Evolutionary conservation across 345 rosid species (phyloP).

Genomic region (Linum trigynum): DNA sequence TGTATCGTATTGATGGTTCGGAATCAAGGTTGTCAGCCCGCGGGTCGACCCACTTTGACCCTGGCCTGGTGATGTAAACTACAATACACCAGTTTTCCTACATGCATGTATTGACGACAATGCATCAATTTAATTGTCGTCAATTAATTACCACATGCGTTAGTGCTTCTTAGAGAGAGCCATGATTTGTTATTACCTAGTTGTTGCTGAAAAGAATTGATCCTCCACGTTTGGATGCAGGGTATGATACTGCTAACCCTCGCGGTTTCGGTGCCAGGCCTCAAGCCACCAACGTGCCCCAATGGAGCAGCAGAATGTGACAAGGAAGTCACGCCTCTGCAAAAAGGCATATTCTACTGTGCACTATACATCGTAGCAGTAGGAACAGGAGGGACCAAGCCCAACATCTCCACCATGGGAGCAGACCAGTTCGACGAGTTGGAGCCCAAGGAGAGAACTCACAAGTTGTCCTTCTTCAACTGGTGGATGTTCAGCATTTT

Average conservation of each 20-base stretch:
- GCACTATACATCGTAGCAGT: constrained; percentile 21
- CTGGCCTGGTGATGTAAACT: too few relatives aligned
- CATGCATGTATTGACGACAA: too few relatives aligned
- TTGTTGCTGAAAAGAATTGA: too few relatives aligned
- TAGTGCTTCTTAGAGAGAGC: too few relatives aligned
- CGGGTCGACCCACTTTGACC: too few relatives aligned
- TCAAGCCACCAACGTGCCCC: neutral
- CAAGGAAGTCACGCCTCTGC: constrained; percentile 8
- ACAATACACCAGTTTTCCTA: too few relatives aligned
- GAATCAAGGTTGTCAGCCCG: too few relatives aligned
- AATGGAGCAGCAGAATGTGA: neutral
- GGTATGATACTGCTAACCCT: constrained; percentile 4
- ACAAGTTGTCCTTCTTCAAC: constrained; percentile 66
- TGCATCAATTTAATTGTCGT: too few relatives aligned
- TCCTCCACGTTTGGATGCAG: neutral
- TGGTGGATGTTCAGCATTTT: constrained; percentile 44
- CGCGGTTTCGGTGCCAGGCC: neutral
- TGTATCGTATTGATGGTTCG: too few relatives aligned
- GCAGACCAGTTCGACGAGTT: constrained; percentile 24
- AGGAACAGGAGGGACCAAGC: constrained; percentile 8
- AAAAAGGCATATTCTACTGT: constrained; percentile 9
- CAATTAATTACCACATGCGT: too few relatives aligned
- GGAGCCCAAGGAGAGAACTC: constrained; percentile 14
- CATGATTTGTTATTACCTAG: too few relatives aligned
- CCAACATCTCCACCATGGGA: constrained; percentile 19